Percentiles rank a stretch among this genome's conserved stretches.
Evolutionary conservation across 2,329 filamentous ascomycete genomes (phyloP).

Genomic region (Aspergillus aculeatus): DNA sequence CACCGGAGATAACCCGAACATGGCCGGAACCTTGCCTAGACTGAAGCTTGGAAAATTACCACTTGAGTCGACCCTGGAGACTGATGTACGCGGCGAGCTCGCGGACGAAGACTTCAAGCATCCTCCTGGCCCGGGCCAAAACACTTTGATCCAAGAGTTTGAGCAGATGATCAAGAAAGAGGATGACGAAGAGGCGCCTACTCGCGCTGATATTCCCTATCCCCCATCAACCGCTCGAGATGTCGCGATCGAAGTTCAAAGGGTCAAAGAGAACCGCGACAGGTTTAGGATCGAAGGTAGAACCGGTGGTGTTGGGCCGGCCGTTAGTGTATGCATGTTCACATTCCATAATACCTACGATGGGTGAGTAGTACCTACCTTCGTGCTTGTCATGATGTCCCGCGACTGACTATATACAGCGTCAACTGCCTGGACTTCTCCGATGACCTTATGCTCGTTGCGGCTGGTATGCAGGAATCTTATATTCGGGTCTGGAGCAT

Average conservation of each 20-base stretch:
- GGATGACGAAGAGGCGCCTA: conserved; percentile 80
- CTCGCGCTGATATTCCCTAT: conserved; percentile 74
- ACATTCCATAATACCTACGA: conserved; percentile 97
- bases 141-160: conserved; percentile 80
- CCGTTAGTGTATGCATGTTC: conserved; percentile 91
- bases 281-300: conserved; percentile 83
- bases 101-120: conserved; percentile 79
- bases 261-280: conserved; percentile 88
- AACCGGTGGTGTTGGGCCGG: conserved; percentile 78
- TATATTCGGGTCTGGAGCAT: conserved; percentile 95
- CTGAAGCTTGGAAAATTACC: conserved; percentile 79
- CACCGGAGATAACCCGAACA: conserved; percentile 55
- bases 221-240: conserved; percentile 86
- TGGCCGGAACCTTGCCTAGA: conserved; percentile 56
- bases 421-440: conserved; percentile 96
- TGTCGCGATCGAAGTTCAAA: conserved; percentile 90
- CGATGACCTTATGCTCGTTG: conserved; percentile 81
- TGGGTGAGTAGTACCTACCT: conserved; percentile 56
- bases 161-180: conserved; percentile 86
- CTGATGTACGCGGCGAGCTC: conserved; percentile 83
- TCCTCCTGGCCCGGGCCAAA: conserved; percentile 67
- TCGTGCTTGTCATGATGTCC: neutral
- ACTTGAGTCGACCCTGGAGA: conserved; percentile 76
- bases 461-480: conserved; percentile 86
- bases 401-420: conserved; percentile 44